Conservation (phyloP, 2,329 filamentous ascomycete genomes). For the Fusarium virguliforme region DNA sequence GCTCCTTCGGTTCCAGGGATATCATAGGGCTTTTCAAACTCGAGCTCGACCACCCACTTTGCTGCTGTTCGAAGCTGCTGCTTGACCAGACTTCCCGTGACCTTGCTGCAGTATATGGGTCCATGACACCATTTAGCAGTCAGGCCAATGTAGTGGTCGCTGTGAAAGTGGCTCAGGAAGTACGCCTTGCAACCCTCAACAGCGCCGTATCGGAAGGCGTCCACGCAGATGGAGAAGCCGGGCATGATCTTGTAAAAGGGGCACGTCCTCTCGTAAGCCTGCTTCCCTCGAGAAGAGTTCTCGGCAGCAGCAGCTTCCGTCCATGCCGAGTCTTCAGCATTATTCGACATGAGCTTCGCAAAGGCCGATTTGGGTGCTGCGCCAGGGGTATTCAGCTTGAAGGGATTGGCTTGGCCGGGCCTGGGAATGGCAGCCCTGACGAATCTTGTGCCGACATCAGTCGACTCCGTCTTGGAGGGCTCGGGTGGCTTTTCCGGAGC, state of each 20-base stretch:
- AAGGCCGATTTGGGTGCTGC: conserved; percentile 79
- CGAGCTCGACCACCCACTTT: conserved; percentile 86
- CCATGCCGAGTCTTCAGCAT: conserved; percentile 94
- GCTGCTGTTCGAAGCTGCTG: conserved; percentile 89
- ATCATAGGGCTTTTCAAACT: conserved; percentile 86
- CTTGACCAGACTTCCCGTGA: conserved; percentile 90
- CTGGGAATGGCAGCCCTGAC: conserved; percentile 79
- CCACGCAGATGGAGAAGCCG: conserved; percentile 92
- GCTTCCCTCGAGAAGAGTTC: conserved; percentile 83
- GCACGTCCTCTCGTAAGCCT: conserved; percentile 90
- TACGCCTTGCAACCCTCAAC: conserved; percentile 94
- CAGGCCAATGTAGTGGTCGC: conserved; percentile 95
- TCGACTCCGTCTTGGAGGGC: conserved; percentile 55
- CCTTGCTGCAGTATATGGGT: conserved; percentile 95
- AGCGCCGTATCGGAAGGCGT: conserved; percentile 95
- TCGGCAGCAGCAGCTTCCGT: conserved; percentile 87
- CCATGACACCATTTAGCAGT: conserved; percentile 92
- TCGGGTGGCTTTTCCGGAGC: conserved; percentile 29
- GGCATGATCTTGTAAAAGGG: conserved; percentile 99
- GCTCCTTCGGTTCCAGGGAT: conserved; percentile 88
- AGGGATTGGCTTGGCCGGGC: conserved; percentile 86
- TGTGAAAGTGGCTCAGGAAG: conserved; percentile 98
- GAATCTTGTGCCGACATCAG: conserved; percentile 70
- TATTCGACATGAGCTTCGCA: conserved; percentile 91
- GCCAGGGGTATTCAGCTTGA: conserved; percentile 66